Percentiles rank a stretch among this genome's conserved stretches.
phyloP scores from a whole-genome alignment of 768 basidiomycete species.

The Tubosaeta sp. region DNA sequence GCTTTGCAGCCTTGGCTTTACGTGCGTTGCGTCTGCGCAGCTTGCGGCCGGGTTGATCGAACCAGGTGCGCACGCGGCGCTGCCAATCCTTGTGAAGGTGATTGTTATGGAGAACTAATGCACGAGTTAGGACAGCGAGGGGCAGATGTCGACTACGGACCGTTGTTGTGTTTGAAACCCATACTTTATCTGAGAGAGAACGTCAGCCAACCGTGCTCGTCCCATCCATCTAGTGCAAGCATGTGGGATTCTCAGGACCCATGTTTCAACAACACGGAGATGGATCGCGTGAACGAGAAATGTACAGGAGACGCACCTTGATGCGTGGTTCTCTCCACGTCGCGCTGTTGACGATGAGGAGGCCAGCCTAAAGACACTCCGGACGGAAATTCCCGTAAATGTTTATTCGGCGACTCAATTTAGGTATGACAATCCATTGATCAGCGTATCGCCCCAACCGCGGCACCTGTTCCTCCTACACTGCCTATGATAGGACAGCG shows the following conservation, averaged over 20 bases:
- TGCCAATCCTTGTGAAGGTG: conserved; percentile 99
- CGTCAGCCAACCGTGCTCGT: conserved; percentile 13
- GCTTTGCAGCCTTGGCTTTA: conserved; percentile 82
- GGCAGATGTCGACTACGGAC: conserved; percentile 28
- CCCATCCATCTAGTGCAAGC: conserved; percentile 21
- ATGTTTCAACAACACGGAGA: neutral
- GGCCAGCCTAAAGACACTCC: conserved; percentile 1
- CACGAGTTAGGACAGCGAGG: conserved; percentile 4
- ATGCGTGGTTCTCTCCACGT: conserved; percentile 24
- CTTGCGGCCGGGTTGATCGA: conserved; percentile 98
- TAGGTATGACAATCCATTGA: neutral
- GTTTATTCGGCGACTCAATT: conserved; percentile 30
- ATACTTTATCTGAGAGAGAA: conserved; percentile 27
- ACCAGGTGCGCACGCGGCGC: conserved; percentile 93
- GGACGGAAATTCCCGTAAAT: conserved; percentile 23
- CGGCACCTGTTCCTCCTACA: neutral
- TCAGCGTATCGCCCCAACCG: neutral
- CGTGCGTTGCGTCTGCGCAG: conserved; percentile 91
- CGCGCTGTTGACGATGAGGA: conserved; percentile 24
- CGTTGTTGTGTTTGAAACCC: conserved; percentile 37
- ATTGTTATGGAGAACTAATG: conserved; percentile 80
- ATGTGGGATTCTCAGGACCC: neutral
- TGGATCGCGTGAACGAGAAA: neutral
- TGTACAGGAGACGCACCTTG: conserved; percentile 26
- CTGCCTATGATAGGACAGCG: neutral